Conservation (phyloP, 2,329 filamentous ascomycete species). For the Colletotrichum melonis region DNA sequence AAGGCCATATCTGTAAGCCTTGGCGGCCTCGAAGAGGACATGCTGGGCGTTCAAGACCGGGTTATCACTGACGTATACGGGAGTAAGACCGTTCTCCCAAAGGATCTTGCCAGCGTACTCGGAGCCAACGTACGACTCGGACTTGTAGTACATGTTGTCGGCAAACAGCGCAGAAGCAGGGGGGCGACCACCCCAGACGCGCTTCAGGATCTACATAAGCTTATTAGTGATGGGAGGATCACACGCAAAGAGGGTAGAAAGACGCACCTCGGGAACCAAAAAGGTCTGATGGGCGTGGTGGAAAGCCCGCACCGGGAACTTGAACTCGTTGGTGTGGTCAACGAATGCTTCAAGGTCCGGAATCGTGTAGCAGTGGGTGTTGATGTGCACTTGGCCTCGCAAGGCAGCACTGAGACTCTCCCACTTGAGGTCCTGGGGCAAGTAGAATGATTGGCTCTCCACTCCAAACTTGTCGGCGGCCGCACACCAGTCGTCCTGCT, state of each 20-base stretch:
- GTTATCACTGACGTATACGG: conserved; percentile 78
- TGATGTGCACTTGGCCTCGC: conserved; percentile 75
- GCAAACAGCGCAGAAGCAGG: conserved; percentile 75
- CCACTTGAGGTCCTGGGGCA: conserved; percentile 72
- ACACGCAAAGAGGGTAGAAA: background rate
- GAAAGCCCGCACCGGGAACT: conserved; percentile 73
- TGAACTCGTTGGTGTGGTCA: conserved; percentile 78
- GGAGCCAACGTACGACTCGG: conserved; percentile 72
- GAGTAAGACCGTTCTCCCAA: conserved; percentile 72
- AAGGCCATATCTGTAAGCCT: conserved; percentile 69
- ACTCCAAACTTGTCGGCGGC: conserved; percentile 62
- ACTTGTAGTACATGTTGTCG: conserved; percentile 80
- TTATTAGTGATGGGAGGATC: background rate
- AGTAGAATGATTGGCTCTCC: conserved; percentile 64
- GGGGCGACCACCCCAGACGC: conserved; percentile 63
- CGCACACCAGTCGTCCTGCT: conserved; percentile 76
- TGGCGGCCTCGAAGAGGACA: conserved; percentile 73
- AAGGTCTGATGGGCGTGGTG: conserved; percentile 78
- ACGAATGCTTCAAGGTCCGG: conserved; percentile 77
- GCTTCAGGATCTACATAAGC: conserved; percentile 60
- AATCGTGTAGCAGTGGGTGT: conserved; percentile 79
- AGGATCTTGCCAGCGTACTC: conserved; percentile 75
- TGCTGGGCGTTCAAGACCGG: conserved; percentile 78
- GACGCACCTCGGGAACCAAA: conserved; percentile 69
- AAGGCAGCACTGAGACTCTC: conserved; percentile 72